Evolutionary conservation across 208 protist genomes (phyloP).

Genomic region (Trypanosoma avium): DNA sequence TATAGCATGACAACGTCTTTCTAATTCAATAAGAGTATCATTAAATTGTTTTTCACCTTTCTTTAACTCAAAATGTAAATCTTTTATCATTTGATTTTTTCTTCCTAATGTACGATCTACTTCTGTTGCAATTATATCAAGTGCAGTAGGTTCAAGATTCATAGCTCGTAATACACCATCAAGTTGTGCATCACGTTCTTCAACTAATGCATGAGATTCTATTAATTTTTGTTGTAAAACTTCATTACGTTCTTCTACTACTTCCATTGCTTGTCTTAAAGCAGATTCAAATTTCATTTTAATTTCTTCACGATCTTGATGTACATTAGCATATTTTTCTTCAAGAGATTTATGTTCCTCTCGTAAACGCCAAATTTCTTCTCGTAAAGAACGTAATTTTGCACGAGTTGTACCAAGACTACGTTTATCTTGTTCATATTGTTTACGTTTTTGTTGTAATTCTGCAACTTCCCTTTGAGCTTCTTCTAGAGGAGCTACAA

Average conservation of each 20-base stretch:
- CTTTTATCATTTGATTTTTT: slow-evolving; percentile 95
- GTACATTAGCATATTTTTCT: slow-evolving; percentile 85
- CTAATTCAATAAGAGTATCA: slow-evolving; percentile 72
- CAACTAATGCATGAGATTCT: slow-evolving; percentile 66
- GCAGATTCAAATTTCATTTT: slow-evolving; percentile 91
- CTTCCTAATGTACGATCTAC: slow-evolving; percentile 90
- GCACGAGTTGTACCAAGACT: slow-evolving; percentile 85
- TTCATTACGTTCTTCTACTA: slow-evolving; percentile 83
- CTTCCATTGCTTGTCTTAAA: slow-evolving; percentile 85
- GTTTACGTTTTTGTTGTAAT: slow-evolving; percentile 90
- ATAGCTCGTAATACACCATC: slow-evolving; percentile 89
- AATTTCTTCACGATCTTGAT: slow-evolving; percentile 94
- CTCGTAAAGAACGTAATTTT: slow-evolving; percentile 75
- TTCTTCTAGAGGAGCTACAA: slow-evolving; percentile 93
- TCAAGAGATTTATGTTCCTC: slow-evolving; percentile 91
- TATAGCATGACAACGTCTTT: slow-evolving; percentile 65
- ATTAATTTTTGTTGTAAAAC: slow-evolving; percentile 79
- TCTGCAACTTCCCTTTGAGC: slow-evolving; percentile 88
- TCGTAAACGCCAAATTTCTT: slow-evolving; percentile 76
- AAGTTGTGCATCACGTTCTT: slow-evolving; percentile 89
- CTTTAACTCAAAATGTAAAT: slow-evolving; percentile 95
- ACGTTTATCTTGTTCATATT: slow-evolving; percentile 95
- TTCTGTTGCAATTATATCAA: slow-evolving; percentile 83
- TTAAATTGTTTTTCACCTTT: slow-evolving; percentile 67
- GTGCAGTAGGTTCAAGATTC: slow-evolving; percentile 90